Base-by-base conservation (phyloP, 192 early-diverging fungal species). In the Coemansia sp. region DNA sequence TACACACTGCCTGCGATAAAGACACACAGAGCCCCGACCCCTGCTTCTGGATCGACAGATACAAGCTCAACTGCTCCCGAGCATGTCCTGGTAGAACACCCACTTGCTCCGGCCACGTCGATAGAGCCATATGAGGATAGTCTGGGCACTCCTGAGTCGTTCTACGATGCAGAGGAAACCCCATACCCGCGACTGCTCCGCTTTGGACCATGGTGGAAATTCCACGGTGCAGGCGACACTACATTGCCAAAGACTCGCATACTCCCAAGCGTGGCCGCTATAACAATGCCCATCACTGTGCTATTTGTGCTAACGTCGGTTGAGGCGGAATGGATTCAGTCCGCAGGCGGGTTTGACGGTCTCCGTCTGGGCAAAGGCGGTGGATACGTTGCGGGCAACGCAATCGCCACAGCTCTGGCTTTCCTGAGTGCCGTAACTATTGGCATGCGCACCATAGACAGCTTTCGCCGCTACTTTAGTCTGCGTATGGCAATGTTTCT, bases 291-390 rank as follows among this genome's bases (percentile, higher is more conserved):
- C 1, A 34, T 69, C 26, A 73, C 69, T 0, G 62, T 75, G 21
- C 51, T 76, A 38, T 82, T 73, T 65, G 74, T 82, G 18, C 49
- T 82, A 65, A 82, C 79, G 7, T 66, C 79, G 10, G 67, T 82
- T 31, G 79, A 82, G 34, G 74, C 49, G 30, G 73, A 76, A 64
- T 82, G 79, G 79, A 69, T 69, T 49, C 71, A 73, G 58, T 26
- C 63, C 2, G 74, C 54, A 3, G 64, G 64, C 5, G 79, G 79
- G 2, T 68, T 48, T 54, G 51, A 67, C 32, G 74, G 70, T 4
- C 63, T 41, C 21, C 63, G 74, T 9, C 22, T 82, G 23, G 18
- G 27, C 10, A 82, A 82, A 64, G 57, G 53, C n/a, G 56, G 60
- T 25, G 79, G 79, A 4, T 82, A 82, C 51, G 67, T 82, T 3